These are phyloP conservation scores for Populus davidiana DNA, from an alignment of 345 rosid species.

Conservation along the genomic window DNA sequence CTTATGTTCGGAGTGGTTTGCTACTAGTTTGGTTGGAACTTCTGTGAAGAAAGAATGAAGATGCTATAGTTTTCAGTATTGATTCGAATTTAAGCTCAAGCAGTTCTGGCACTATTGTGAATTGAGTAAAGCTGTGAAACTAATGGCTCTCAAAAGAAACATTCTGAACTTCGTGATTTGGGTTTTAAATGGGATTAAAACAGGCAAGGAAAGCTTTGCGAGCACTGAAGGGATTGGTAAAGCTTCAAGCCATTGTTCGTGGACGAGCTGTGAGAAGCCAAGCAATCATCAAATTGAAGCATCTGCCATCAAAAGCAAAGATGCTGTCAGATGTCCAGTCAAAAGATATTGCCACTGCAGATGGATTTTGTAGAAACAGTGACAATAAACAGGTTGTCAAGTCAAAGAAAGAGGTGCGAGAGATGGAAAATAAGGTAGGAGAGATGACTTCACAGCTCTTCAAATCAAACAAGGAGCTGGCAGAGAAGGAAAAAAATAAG, in stretches of 20 bases:
- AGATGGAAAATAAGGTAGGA: slow-evolving; percentile 42
- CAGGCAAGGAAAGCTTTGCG: slow-evolving; percentile 92
- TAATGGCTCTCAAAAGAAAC: neutral
- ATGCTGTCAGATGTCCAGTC: slow-evolving; percentile 21
- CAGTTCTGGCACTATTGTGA: neutral
- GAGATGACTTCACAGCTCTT: slow-evolving; percentile 13
- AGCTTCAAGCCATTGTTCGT: slow-evolving; percentile 82
- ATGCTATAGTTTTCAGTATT: neutral
- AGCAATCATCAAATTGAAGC: slow-evolving; percentile 22
- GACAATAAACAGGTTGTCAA: slow-evolving; percentile 27
- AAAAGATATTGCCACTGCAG: slow-evolving; percentile 11
- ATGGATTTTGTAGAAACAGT: slow-evolving; percentile 14
- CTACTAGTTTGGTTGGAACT: neutral
- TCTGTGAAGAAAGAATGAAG: neutral
- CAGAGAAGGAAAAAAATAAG: slow-evolving; percentile 36
- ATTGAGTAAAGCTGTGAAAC: neutral
- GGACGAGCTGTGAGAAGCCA: slow-evolving; percentile 66
- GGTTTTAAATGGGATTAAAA: slow-evolving; percentile 16
- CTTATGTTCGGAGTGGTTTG: neutral
- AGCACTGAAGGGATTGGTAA: slow-evolving; percentile 78
- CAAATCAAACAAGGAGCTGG: slow-evolving; percentile 32
- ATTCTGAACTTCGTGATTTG: neutral
- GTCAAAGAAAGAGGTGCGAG: slow-evolving; percentile 34
- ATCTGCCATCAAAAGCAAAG: slow-evolving; percentile 26
- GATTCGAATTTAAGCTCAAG: neutral